These are phyloP conservation scores for Fraxinus americana DNA, from an alignment of 257 asterid species.

Conservation along the genomic window DNA sequence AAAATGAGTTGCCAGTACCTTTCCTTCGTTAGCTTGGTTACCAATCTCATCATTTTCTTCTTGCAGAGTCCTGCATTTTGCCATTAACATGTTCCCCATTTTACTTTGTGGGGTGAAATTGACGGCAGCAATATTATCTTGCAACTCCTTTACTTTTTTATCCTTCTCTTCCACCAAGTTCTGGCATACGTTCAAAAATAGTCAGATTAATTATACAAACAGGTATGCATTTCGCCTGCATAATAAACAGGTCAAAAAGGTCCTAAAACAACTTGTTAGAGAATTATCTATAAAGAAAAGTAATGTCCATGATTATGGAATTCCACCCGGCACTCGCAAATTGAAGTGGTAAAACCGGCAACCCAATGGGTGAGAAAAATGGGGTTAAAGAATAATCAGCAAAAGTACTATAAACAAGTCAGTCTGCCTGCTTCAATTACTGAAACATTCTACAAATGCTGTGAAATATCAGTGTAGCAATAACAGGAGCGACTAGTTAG, in stretches of 20 bases:
- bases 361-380: neutral
- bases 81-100: conserved; percentile 97
- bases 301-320: neutral
- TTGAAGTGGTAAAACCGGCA: conserved; percentile 16
- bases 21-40: conserved; percentile 97
- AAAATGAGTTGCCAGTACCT: conserved; percentile 51
- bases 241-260: neutral
- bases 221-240: neutral
- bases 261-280: neutral
- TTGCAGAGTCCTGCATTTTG: conserved; percentile 90
- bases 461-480: neutral
- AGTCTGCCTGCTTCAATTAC: neutral
- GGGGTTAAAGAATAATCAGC: neutral
- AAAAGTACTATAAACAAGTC: conserved; percentile 1
- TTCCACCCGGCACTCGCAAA: neutral
- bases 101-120: conserved; percentile 95
- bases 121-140: conserved; percentile 86
- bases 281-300: neutral
- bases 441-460: neutral
- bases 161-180: conserved; percentile 99
- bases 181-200: conserved; percentile 39
- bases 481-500: neutral
- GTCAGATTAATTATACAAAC: conserved; percentile 14
- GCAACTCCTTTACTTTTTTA: conserved; percentile 87
- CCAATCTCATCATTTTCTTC: conserved; percentile 99